Conservation (phyloP, 495 filamentous ascomycete genomes). For the Penicillium goetzii region DNA sequence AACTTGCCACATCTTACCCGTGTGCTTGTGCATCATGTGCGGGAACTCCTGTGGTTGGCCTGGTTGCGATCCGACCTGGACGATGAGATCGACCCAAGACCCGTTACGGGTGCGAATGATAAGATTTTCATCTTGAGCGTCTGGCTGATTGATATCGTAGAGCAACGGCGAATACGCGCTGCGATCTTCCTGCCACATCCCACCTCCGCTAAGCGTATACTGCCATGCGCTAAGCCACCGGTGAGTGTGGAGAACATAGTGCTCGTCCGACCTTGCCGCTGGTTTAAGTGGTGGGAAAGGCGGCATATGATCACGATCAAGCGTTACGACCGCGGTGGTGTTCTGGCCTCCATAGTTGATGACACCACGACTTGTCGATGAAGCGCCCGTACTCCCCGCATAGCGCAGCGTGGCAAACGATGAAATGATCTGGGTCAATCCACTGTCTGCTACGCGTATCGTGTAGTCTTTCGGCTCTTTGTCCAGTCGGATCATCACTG, state of each 20-base stretch:
- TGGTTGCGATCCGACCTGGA: slow-evolving; percentile 30
- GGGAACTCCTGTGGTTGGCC: slow-evolving; percentile 34
- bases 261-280: neutral
- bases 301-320: neutral
- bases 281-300: neutral
- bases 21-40: slow-evolving; percentile 61
- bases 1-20: slow-evolving; percentile 52
- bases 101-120: slow-evolving; percentile 51
- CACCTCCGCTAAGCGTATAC: neutral
- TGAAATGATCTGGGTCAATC: neutral
- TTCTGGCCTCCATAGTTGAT: neutral
- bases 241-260: neutral
- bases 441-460: slow-evolving; percentile 26
- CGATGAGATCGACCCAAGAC: slow-evolving; percentile 58
- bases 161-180: neutral
- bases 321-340: neutral
- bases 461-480: slow-evolving; percentile 37
- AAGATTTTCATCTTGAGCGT: slow-evolving; percentile 35
- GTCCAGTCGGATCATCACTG: slow-evolving; percentile 43
- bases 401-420: neutral
- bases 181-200: neutral
- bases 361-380: neutral
- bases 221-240: neutral
- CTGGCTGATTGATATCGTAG: neutral
- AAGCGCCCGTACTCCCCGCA: neutral